Conservation (phyloP, 345 rosid genomes). For the Ailanthus altissimus region DNA sequence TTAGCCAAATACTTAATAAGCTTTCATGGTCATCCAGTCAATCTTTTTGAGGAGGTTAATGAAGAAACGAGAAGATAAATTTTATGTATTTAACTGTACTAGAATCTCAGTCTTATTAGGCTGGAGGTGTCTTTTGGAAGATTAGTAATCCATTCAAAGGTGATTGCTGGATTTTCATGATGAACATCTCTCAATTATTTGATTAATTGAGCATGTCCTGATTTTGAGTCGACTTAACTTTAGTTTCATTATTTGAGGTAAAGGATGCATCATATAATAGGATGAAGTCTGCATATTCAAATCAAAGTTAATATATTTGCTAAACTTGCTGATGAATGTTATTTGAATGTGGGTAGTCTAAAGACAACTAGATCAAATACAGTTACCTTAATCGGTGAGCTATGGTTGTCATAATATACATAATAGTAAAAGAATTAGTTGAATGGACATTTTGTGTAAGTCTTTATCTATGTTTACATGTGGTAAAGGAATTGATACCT, state of each 20-base stretch:
- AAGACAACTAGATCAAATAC: background rate
- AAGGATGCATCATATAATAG: background rate
- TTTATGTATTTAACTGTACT: background rate
- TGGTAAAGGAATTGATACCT: background rate
- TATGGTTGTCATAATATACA: background rate
- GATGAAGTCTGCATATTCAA: background rate
- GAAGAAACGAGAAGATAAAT: background rate
- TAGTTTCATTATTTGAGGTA: background rate
- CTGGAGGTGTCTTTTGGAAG: no score
- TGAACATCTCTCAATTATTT: background rate
- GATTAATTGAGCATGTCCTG: background rate
- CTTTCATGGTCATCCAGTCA: background rate
- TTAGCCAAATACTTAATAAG: background rate
- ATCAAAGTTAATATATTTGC: background rate
- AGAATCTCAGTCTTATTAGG: background rate
- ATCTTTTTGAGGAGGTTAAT: background rate
- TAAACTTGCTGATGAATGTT: background rate
- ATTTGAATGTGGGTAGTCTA: background rate
- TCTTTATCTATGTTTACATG: background rate
- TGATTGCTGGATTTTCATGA: background rate
- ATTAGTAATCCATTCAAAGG: background rate
- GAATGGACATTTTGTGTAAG: background rate
- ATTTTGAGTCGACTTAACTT: no score
- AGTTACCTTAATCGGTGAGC: background rate
- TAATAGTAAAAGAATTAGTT: background rate